A percentile compares a stretch with the other conserved stretches of the same genome.
phyloP scores from a whole-genome alignment of 306 rosid species.

The Calophaca sinica region DNA sequence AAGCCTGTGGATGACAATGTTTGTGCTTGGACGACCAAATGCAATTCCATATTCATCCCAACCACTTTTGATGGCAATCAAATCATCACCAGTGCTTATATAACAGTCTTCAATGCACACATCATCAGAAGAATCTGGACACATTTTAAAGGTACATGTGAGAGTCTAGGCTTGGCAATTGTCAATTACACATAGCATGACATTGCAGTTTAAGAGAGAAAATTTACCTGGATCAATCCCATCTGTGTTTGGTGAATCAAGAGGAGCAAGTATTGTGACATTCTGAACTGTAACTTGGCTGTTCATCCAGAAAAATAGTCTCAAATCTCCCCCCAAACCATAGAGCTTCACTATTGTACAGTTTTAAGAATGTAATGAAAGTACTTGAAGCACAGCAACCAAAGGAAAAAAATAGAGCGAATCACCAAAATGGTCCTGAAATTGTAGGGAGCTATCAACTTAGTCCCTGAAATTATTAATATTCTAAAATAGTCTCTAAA shows the following conservation, averaged over 20 bases:
- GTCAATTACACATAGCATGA: background rate
- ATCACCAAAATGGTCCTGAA: too few species aligned
- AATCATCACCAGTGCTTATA: conserved; percentile 86
- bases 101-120: conserved; percentile 87
- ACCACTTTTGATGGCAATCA: conserved; percentile 81
- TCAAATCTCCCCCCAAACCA: conserved; percentile 60
- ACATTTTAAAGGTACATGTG: conserved; percentile 36
- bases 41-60: conserved; percentile 88
- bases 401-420: background rate
- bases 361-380: conserved; percentile 49
- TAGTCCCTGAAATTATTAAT: too few species aligned
- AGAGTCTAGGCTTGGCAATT: conserved; percentile 36
- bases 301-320: conserved; percentile 66
- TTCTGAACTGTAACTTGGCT: conserved; percentile 73
- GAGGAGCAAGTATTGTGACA: conserved; percentile 76
- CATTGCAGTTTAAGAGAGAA: conserved; percentile 15
- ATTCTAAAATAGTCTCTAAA: too few species aligned
- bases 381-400: conserved; percentile 44
- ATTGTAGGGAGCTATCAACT: too few species aligned
- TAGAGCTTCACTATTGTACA: conserved; percentile 56
- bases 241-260: conserved; percentile 76
- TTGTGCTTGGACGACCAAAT: conserved; percentile 70
- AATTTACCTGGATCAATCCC: conserved; percentile 81
- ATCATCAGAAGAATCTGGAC: conserved; percentile 71
- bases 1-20: conserved; percentile 64